Evolutionary conservation across 306 rosid genomes (phyloP), one percentile per base, ranked within the genome.

Genomic region (Elaeagnus macrophylla): DNA sequence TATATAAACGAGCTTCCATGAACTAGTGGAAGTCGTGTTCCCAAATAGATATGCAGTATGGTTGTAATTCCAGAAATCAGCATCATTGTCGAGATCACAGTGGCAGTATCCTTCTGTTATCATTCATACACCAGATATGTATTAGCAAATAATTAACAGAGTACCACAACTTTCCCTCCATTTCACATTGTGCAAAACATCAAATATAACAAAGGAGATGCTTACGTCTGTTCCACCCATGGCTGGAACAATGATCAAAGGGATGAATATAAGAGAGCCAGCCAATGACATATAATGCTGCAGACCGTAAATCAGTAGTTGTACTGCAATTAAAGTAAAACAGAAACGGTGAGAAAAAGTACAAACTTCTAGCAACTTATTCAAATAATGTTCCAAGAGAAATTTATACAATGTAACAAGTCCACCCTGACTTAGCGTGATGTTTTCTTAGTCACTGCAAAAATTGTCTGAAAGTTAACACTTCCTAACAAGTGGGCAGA

Each of bases 1-100:
- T 82, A 84, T 51, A 86, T 86, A 75, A 86, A 86, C 8, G 97
- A 91, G 73, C 94, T 91, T 78, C 97, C 97, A 76, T 91, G 97
- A 72, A 91, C 96, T 67, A 91, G 71, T 32, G 97, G 97, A 59
- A 91, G 74, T 10, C 96, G 83, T 7, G 97, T 86, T 59, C 97
- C 97, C 45, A 91, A 82, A 81, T 66, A 82, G 47, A 83, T 68
- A 64, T 91, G 95, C 69, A 91, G 66, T 67, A 91, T 77, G 20
- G 97, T 86, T 39, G 97, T 74, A 51, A 80, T 20, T 44, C 97
- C 97, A 60, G 97, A 86, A 80, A 91, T 72, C 67, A 91, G 81
- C 67, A 91, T 68, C 70, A 82, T 73, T n/a, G 96, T 91, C 13
- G 96, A 86, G 77, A 91, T 91, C 60, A 91, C 73, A 0, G 88